Evolutionary conservation across 2,329 filamentous ascomycete species (phyloP), one percentile per base, ranked within the genome.

Genomic region (Macrophomina tecta): DNA sequence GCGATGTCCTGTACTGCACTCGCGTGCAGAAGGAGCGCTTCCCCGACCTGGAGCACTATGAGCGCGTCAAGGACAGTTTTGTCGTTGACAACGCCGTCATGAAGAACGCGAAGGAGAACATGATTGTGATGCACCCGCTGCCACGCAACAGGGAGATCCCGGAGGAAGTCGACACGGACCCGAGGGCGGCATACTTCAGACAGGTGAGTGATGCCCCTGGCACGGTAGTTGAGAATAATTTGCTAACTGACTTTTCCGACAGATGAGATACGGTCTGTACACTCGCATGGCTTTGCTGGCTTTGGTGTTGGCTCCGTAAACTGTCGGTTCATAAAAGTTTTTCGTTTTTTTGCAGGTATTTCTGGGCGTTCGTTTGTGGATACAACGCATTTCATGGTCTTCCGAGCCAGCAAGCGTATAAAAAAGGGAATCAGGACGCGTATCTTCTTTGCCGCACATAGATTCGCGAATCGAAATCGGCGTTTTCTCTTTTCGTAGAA

Each of bases 241-340:
- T 71, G 71, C 84, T 88, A 79, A 89, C 77, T 52, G 36, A 5
- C 5, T 7, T 69, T 23, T 16, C 30, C 58, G 45, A 67, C 75
- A 97, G 94, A 97, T 97, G 94, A 89, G 91, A 82, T 97, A 98
- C 82, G 95, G 95, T 73, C 87, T 99, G 74, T 98, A 97, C 86
- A 96, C 92, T 81, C 91, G 95, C 79, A 99, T 99, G 95, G 95
- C 95, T 73, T 82, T 99, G 82, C 86, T 99, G 79, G 95, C 95
- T 72, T 85, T 98, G 79, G 92, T 98, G 80, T 91, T 99, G 91
- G 89, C 85, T 66, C 81, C 81, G 14, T 82, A 64, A 45, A 58
- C 40, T 46, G 45, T 42, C 42, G 34, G 42, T n/a, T 48, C n/a
- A 16, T 6, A 36, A 38, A 48, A 51, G 11, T 45, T 42, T 66